Conservation (phyloP, 139 green algal genomes). For the Coccomyxa sp. region DNA sequence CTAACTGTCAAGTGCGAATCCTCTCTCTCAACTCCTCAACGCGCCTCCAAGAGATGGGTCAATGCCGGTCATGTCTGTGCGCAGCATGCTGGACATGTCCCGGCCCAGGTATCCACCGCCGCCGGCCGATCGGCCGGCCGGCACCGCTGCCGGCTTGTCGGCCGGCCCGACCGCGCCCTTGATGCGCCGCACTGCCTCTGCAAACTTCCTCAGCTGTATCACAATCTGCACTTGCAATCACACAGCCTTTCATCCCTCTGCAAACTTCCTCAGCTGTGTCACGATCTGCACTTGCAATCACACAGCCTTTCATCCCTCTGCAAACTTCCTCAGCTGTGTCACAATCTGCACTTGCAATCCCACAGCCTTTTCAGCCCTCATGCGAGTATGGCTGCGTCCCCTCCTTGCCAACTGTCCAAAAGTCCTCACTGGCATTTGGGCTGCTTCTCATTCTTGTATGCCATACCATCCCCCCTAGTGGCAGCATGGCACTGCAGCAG, state of each 20-base stretch:
- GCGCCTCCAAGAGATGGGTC: constrained; percentile 55
- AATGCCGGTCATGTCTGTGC: constrained; percentile 44
- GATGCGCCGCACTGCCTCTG: constrained; percentile 27
- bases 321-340: constrained; percentile 73
- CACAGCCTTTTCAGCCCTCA: not conserved
- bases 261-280: constrained; percentile 73
- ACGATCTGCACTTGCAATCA: constrained; percentile 44
- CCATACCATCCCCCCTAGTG: not conserved
- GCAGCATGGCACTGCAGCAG: not conserved
- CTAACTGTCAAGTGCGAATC: not conserved
- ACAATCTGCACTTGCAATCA: constrained; percentile 45
- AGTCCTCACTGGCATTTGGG: not conserved
- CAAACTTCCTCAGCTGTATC: constrained; percentile 74
- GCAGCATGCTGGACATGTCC: constrained; percentile 38
- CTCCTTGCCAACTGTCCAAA: not conserved
- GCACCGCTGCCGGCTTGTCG: too few species aligned
- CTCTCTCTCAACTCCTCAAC: not conserved
- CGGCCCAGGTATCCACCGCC: constrained; percentile 1
- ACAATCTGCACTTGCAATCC: constrained; percentile 45
- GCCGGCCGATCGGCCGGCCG: not conserved
- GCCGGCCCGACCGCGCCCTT: constrained; percentile 16
- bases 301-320: not conserved
- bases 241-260: not conserved
- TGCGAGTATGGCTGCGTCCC: not conserved
- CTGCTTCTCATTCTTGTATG: not conserved